A percentile compares a stretch with the other conserved stretches of the same genome.
phyloP scores from a whole-genome alignment of 2,329 filamentous ascomycete genomes.

The Ophiosphaerella narmari region DNA sequence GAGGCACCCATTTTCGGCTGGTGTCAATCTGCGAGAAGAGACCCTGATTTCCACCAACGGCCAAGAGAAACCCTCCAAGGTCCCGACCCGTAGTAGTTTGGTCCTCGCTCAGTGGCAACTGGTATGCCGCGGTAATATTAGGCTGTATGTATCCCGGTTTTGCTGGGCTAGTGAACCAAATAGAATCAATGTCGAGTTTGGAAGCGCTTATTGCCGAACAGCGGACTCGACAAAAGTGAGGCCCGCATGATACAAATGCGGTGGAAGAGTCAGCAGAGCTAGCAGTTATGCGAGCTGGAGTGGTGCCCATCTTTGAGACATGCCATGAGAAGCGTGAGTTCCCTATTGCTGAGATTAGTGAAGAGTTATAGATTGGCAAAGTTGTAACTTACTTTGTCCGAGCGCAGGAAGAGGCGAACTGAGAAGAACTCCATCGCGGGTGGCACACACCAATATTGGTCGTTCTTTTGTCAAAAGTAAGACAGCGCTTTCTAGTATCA shows the following conservation, averaged over 20 bases:
- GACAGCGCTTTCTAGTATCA: conserved; percentile 38
- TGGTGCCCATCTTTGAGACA: conserved; percentile 29
- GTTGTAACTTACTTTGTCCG: conserved; percentile 8
- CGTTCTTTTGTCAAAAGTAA: conserved; percentile 16
- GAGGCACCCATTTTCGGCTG: conserved; percentile 26
- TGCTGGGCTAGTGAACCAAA: conserved; percentile 44
- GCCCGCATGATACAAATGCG: conserved; percentile 47
- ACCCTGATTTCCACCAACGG: conserved; percentile 53
- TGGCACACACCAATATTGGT: conserved; percentile 39
- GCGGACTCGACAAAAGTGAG: conserved; percentile 43
- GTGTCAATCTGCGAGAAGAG: conserved; percentile 54
- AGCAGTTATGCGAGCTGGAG: conserved; percentile 28
- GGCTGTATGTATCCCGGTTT: conserved; percentile 37
- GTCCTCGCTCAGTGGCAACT: conserved; percentile 26
- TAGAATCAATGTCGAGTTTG: conserved; percentile 33
- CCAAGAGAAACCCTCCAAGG: conserved; percentile 53
- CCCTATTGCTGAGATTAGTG: conserved; percentile 6
- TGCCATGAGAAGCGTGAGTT: conserved; percentile 10
- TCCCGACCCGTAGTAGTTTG: conserved; percentile 45
- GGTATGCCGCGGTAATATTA: conserved; percentile 37
- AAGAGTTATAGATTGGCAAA: not conserved
- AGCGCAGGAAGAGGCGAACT: conserved; percentile 10
- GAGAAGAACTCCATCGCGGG: conserved; percentile 42
- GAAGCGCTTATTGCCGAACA: conserved; percentile 10
- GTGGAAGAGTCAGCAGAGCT: conserved; percentile 28